phyloP scores from a whole-genome alignment of 805 yeast species.

The Priceomyces fermenticarens region DNA sequence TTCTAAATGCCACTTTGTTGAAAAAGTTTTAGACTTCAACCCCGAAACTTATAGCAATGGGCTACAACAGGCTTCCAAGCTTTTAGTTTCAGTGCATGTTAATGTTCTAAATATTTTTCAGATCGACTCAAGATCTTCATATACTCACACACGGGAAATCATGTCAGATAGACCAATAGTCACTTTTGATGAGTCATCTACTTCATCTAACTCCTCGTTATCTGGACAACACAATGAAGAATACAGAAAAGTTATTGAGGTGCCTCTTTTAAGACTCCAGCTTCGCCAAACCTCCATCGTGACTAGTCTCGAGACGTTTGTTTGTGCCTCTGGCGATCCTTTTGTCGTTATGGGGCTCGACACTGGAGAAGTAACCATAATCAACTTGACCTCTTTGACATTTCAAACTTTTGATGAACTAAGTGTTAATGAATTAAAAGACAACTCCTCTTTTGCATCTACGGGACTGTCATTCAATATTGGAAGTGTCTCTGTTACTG shows the following conservation, averaged over 20 bases:
- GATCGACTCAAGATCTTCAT: constrained; percentile 25
- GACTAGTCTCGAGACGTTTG: constrained; percentile 36
- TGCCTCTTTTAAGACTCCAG: constrained; percentile 44
- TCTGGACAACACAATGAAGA: background rate
- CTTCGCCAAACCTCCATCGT: constrained; percentile 34
- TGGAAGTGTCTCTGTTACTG: constrained; percentile 16
- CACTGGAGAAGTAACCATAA: constrained; percentile 63
- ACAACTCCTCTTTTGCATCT: constrained; percentile 8
- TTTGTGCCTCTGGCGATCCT: constrained; percentile 27
- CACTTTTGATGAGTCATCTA: constrained; percentile 16
- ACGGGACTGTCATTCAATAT: constrained; percentile 7
- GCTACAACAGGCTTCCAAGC: constrained; percentile 28
- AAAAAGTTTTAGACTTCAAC: constrained; percentile 33
- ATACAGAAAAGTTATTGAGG: constrained; percentile 32
- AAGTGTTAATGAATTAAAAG: constrained; percentile 24
- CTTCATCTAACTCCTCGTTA: constrained; percentile 4
- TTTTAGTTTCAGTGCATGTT: constrained; percentile 48
- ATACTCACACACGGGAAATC: constrained; percentile 16
- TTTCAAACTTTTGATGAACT: constrained; percentile 45
- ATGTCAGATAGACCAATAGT: constrained; percentile 18
- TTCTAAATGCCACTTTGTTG: constrained; percentile 8
- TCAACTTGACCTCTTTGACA: constrained; percentile 48
- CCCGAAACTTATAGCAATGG: constrained; percentile 24
- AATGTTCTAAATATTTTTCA: constrained; percentile 47
- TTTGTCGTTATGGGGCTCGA: constrained; percentile 61